Evolutionary conservation across 768 basidiomycete species (phyloP).

Genomic region (Collybiopsis luxurians): DNA sequence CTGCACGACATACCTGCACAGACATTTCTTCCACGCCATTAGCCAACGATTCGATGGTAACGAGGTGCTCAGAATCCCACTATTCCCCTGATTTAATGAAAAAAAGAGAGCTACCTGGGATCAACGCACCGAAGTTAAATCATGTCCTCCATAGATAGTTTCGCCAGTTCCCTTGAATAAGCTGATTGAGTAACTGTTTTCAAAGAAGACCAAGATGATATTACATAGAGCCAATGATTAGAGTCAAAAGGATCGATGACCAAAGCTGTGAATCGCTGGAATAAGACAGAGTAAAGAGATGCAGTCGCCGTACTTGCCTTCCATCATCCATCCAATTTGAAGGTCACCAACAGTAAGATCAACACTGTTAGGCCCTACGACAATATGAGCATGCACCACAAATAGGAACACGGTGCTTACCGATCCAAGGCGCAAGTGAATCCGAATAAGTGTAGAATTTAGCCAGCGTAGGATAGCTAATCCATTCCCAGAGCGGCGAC

Average conservation of each 20-base stretch:
- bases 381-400: background rate
- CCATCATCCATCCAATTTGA: slow-evolving; percentile 75
- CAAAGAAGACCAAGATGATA: background rate
- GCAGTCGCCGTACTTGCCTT: slow-evolving; percentile 30
- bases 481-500: slow-evolving; percentile 56
- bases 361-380: slow-evolving; percentile 32
- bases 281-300: background rate
- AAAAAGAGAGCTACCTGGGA: background rate
- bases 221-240: slow-evolving; percentile 46
- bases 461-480: background rate
- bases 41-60: slow-evolving; percentile 57
- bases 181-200: slow-evolving; percentile 18
- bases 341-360: slow-evolving; percentile 40
- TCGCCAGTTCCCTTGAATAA: slow-evolving; percentile 54
- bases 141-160: slow-evolving; percentile 60
- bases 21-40: slow-evolving; percentile 67
- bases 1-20: slow-evolving; percentile 31
- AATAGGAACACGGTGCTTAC: slow-evolving; percentile 13
- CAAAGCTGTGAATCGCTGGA: slow-evolving; percentile 31
- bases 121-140: slow-evolving; percentile 30
- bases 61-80: slow-evolving; percentile 61
- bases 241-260: slow-evolving; percentile 66
- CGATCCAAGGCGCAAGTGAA: slow-evolving; percentile 58
- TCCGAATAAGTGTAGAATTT: slow-evolving; percentile 48
- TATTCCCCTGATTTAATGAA: slow-evolving; percentile 13